Evolutionary conservation across 2,329 filamentous ascomycete species (phyloP).

Genomic region (Penicillium vulpinum): DNA sequence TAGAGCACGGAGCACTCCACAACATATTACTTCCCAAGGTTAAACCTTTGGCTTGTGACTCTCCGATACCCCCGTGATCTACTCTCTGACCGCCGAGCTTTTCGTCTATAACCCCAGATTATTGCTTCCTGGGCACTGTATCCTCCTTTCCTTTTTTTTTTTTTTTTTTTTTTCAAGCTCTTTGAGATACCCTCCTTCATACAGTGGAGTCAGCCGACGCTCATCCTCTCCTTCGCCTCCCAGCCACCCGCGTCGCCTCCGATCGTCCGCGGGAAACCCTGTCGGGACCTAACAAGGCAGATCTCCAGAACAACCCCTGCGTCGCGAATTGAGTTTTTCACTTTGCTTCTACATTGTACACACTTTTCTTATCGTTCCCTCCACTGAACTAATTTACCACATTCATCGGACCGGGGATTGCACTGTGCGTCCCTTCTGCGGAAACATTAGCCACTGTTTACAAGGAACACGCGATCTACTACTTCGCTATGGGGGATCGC

Average conservation of each 20-base stretch:
- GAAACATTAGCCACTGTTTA: slow-evolving; percentile 12
- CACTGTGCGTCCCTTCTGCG: slow-evolving; percentile 1
- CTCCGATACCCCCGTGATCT: too few relatives aligned
- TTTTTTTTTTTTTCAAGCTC: background rate
- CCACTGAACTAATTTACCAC: background rate
- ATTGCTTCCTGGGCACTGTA: background rate
- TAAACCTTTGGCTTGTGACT: background rate
- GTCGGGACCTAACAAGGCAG: background rate
- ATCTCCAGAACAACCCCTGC: slow-evolving; percentile 6
- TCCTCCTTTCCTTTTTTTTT: background rate
- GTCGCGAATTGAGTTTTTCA: background rate
- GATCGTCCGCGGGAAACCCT: slow-evolving; percentile 5
- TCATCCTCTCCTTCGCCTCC: slow-evolving; percentile 1
- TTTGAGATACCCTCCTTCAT: background rate
- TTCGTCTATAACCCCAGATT: background rate
- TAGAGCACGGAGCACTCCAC: too few relatives aligned
- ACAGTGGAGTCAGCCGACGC: background rate
- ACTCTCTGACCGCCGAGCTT: slow-evolving; percentile 9
- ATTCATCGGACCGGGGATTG: background rate
- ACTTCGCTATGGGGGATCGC: slow-evolving; percentile 34
- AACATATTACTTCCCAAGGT: too few relatives aligned
- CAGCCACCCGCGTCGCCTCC: background rate
- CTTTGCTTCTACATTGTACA: background rate
- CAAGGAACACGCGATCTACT: slow-evolving; percentile 10
- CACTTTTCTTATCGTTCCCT: background rate